Conservation (phyloP, 306 rosid genomes). For the Quillaja saponaria region DNA sequence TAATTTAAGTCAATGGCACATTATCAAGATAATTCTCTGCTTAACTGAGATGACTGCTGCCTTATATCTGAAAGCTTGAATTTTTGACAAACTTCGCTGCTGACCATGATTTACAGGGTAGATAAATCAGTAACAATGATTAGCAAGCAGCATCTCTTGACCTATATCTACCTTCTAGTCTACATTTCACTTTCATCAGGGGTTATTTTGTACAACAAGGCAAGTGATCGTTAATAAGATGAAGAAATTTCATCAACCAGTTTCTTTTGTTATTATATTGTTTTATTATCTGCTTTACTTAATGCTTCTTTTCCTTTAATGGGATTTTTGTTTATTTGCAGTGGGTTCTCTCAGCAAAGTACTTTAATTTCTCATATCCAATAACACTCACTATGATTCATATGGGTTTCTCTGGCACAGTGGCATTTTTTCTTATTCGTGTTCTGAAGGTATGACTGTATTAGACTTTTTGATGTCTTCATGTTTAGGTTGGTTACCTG, state of each 20-base stretch:
- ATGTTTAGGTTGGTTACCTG: too few relatives aligned
- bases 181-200: conserved; percentile 53
- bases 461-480: conserved; percentile 30
- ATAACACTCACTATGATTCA: conserved; percentile 68
- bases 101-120: conserved; percentile 35
- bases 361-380: conserved; percentile 62
- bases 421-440: conserved; percentile 56
- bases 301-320: conserved; percentile 14
- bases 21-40: background rate
- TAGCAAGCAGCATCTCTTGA: conserved; percentile 45
- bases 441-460: conserved; percentile 48
- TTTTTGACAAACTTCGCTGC: conserved; percentile 19
- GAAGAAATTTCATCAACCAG: conserved; percentile 1
- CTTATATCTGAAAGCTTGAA: conserved; percentile 21
- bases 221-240: background rate
- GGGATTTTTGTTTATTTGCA: conserved; percentile 39
- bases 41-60: background rate
- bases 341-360: conserved; percentile 58
- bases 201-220: conserved; percentile 51
- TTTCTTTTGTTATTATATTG: conserved; percentile 10
- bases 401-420: conserved; percentile 60
- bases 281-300: conserved; percentile 16
- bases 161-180: conserved; percentile 50
- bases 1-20: background rate
- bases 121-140: conserved; percentile 25